Percentiles rank a stretch among this genome's conserved stretches.
These are phyloP conservation scores for Cordyceps farinosa DNA, from an alignment of 2,329 filamentous ascomycete species.

Conservation along the genomic window DNA sequence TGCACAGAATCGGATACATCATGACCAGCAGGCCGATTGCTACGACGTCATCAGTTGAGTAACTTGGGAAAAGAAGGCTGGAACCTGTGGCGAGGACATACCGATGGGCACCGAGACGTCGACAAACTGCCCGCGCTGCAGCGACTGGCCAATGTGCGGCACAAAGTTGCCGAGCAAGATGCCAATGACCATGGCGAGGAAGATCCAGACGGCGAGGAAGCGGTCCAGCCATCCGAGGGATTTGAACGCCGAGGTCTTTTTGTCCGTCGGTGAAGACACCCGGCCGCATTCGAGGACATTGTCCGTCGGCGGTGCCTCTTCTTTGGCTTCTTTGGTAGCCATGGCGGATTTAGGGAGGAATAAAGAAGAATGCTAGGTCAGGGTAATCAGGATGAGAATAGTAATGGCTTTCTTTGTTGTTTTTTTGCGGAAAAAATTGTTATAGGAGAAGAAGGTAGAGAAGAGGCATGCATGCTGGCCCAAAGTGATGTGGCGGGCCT, in stretches of 20 bases:
- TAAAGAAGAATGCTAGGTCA: too few relatives aligned
- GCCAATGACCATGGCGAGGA: constrained; percentile 69
- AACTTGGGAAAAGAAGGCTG: not conserved
- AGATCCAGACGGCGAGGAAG: constrained; percentile 62
- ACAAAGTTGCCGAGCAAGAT: constrained; percentile 69
- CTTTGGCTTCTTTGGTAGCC: not conserved
- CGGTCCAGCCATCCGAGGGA: constrained; percentile 52
- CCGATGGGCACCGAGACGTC: constrained; percentile 58
- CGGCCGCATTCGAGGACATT: not conserved
- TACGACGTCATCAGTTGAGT: constrained; percentile 26
- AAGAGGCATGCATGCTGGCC: not conserved
- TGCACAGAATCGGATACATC: constrained; percentile 84
- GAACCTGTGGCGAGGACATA: constrained; percentile 25
- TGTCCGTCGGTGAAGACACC: not conserved
- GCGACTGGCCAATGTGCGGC: constrained; percentile 49
- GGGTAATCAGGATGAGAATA: too few relatives aligned
- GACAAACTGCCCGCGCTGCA: constrained; percentile 64
- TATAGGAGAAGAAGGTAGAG: not conserved
- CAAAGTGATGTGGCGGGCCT: not conserved
- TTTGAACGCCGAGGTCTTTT: constrained; percentile 39
- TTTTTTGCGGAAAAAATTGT: not conserved
- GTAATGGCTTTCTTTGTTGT: too few relatives aligned
- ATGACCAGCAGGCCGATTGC: constrained; percentile 72
- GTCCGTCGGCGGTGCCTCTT: not conserved
- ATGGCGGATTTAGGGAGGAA: not conserved